phyloP scores from a whole-genome alignment of 495 filamentous ascomycete species.

The Poronia punctata region DNA sequence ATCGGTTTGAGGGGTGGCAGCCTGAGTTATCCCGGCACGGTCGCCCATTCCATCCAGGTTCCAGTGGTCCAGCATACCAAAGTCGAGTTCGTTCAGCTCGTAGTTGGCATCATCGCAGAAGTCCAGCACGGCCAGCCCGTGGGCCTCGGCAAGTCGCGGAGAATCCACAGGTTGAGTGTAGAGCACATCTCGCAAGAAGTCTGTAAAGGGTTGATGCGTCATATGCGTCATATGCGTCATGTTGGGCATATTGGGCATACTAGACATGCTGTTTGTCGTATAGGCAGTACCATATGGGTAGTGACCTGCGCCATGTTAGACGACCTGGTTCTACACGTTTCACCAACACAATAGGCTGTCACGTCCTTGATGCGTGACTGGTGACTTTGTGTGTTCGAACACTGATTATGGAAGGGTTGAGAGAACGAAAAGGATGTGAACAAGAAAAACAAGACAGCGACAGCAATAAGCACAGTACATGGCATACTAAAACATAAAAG shows the following conservation, averaged over 20 bases:
- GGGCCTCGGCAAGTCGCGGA: constrained; percentile 22
- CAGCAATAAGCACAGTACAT: too few relatives aligned
- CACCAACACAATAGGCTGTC: too few relatives aligned
- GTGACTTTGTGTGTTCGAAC: too few relatives aligned
- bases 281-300: constrained; percentile 9
- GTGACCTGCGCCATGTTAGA: constrained; percentile 2
- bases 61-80: constrained; percentile 51
- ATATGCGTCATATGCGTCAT: constrained; percentile 15
- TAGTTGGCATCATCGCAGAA: constrained; percentile 49
- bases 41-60: constrained; percentile 39
- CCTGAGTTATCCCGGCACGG: constrained; percentile 6
- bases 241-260: too few relatives aligned
- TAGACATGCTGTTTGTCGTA: constrained; percentile 5
- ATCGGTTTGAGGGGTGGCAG: constrained; percentile 8
- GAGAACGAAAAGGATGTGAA: too few relatives aligned
- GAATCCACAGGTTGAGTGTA: constrained; percentile 24
- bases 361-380: too few relatives aligned
- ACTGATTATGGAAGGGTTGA: too few relatives aligned
- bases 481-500: too few relatives aligned
- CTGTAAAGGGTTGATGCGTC: constrained; percentile 22
- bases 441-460: too few relatives aligned
- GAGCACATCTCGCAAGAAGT: constrained; percentile 31
- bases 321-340: neutral
- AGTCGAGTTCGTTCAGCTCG: constrained; percentile 55
- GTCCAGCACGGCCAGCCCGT: constrained; percentile 32